These are phyloP conservation scores for Domatiomyces globalis DNA, from an alignment of 2,329 filamentous ascomycete species.

Conservation along the genomic window DNA sequence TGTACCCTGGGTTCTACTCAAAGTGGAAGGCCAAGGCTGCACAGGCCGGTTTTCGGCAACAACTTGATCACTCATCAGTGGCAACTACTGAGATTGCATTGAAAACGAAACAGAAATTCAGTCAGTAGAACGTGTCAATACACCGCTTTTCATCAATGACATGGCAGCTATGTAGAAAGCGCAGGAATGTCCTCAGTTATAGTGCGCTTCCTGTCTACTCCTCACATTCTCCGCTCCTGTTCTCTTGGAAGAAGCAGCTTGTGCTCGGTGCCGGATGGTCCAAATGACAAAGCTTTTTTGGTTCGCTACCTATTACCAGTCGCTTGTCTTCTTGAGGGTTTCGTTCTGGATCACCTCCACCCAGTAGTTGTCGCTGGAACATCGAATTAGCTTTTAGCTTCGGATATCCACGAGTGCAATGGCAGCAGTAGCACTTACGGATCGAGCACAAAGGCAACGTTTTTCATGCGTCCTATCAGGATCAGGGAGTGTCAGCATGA, in stretches of 20 bases:
- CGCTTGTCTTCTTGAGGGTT: slow-evolving; percentile 28
- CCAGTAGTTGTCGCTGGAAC: slow-evolving; percentile 47
- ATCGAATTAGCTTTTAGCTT: background rate
- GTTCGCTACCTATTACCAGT: slow-evolving; percentile 22
- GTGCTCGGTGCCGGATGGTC: no score
- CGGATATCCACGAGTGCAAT: background rate
- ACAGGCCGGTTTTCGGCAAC: no score
- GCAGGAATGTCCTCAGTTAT: background rate
- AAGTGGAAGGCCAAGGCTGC: no score
- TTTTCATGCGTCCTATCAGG: slow-evolving; percentile 52
- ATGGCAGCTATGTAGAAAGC: background rate
- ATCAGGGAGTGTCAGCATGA: slow-evolving; percentile 60
- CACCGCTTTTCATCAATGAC: background rate
- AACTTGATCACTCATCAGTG: no score
- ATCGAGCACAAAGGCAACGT: slow-evolving; percentile 80
- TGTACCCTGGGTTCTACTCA: no score
- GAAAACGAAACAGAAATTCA: no score
- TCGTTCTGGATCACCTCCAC: slow-evolving; percentile 50
- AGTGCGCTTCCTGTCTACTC: no score
- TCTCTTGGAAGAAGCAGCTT: no score
- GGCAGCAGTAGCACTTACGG: slow-evolving; percentile 46
- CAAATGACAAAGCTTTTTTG: no score
- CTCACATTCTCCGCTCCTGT: no score
- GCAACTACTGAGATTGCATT: no score
- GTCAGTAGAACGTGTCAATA: background rate